A percentile compares a stretch with the other conserved stretches of the same genome.
phyloP scores from a whole-genome alignment of 257 asterid species.

The Solanum medicagineum region DNA sequence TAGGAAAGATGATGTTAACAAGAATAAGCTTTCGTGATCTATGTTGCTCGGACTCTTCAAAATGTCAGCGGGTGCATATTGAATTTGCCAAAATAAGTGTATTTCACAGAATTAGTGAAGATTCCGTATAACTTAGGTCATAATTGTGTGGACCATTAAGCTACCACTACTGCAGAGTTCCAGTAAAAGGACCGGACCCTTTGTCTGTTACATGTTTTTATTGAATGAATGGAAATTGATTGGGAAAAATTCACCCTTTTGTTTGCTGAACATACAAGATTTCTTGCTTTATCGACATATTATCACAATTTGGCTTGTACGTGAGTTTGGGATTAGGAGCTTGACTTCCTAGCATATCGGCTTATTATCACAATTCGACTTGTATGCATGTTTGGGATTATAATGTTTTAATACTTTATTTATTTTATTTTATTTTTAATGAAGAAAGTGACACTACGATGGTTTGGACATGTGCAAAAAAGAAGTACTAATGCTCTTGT shows the following conservation, averaged over 20 bases:
- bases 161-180: too few relatives aligned
- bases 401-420: background rate
- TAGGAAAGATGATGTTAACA: constrained; percentile 3
- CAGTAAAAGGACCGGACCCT: too few relatives aligned
- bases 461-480: too few relatives aligned
- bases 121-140: too few relatives aligned
- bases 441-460: too few relatives aligned
- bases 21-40: constrained; percentile 14
- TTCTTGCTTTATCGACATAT: background rate
- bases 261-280: background rate
- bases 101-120: too few relatives aligned
- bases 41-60: too few relatives aligned
- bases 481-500: too few relatives aligned
- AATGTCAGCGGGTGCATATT: too few relatives aligned
- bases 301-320: background rate
- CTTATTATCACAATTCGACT: background rate
- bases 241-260: background rate
- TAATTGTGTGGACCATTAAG: background rate
- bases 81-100: too few relatives aligned
- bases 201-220: background rate
- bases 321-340: background rate
- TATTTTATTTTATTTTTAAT: background rate
- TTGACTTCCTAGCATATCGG: background rate
- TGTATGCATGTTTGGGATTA: background rate
- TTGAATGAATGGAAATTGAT: background rate